Percentiles rank a stretch among this genome's conserved stretches.
These are phyloP conservation scores for Neurospora sp. DNA, from an alignment of 2,329 filamentous ascomycete genomes.

Conservation along the genomic window DNA sequence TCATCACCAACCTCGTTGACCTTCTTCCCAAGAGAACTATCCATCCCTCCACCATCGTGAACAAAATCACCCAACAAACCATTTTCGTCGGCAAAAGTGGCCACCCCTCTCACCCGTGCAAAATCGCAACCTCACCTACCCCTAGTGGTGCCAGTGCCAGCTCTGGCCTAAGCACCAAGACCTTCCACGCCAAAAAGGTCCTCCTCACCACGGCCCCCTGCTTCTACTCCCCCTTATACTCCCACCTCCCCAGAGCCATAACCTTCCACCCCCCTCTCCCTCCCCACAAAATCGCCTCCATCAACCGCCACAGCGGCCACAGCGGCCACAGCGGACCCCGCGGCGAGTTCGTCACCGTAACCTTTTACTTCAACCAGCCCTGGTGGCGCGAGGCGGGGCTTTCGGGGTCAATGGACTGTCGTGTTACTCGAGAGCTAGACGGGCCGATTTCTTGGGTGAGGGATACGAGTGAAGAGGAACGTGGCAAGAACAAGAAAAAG, in stretches of 20 bases:
- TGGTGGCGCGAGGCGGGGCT: slow-evolving; percentile 30
- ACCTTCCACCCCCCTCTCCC: slow-evolving; percentile 38
- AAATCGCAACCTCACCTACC: slow-evolving; percentile 8
- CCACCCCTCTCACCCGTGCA: not conserved
- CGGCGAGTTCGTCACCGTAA: slow-evolving; percentile 37
- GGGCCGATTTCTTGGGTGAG: slow-evolving; percentile 36
- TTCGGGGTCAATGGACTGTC: slow-evolving; percentile 26
- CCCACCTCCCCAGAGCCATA: slow-evolving; percentile 32
- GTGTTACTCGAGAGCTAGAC: slow-evolving; percentile 13
- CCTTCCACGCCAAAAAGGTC: slow-evolving; percentile 31
- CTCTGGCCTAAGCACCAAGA: slow-evolving; percentile 10
- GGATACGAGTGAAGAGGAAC: slow-evolving; percentile 27
- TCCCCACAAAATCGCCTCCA: slow-evolving; percentile 25
- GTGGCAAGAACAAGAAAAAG: not conserved
- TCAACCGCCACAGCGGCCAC: slow-evolving; percentile 22
- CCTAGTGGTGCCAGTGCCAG: slow-evolving; percentile 13
- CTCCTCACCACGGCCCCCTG: slow-evolving; percentile 40
- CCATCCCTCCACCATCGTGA: slow-evolving; percentile 23
- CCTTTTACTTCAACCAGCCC: slow-evolving; percentile 23
- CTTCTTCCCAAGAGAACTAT: slow-evolving; percentile 1
- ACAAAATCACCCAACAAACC: slow-evolving; percentile 19
- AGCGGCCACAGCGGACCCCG: slow-evolving; percentile 33
- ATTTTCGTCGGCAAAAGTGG: slow-evolving; percentile 1
- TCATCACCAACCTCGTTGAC: slow-evolving; percentile 27
- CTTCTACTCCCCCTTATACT: slow-evolving; percentile 33